Base-by-base conservation (phyloP, 2,329 filamentous ascomycete genomes). In the Paraphoma chrysanthemicola region DNA sequence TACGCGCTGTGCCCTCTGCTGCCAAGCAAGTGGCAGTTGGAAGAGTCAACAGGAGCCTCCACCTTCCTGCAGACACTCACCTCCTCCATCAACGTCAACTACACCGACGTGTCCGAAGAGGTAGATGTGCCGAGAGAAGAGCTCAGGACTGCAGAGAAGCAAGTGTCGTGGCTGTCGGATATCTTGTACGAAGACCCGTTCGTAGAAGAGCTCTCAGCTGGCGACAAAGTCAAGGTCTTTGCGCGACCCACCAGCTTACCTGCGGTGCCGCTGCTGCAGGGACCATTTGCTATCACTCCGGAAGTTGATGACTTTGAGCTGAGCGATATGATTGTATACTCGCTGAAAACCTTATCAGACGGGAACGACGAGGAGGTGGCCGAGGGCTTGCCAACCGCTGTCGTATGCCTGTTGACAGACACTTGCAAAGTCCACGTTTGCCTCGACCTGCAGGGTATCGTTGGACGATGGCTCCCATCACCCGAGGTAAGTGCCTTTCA, bases 1-100 rank as follows among this genome's bases (percentile, higher is more conserved):
- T 99, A 99, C 71, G 93, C 94, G 1, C 81, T 99, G 8, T 97
- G 93, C 72, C 95, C 95, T 1, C 83, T 99, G 41, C 81, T 99
- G 31, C 95, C 95, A 0, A 88, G 88, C 49, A 92, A 90, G 67
- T 98, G 94, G 93, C 87, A 91, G 23, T 88, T 75, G 43, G 59
- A 65, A 6, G 77, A 67, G 62, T 77, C 71, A 9, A 55, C 64
- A 5, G 70, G 67, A n/a, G 62, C 65, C n/a, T 84, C 88, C 1
- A 90, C 90, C 0, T 82, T 95, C 31, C 87, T 97, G 12, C 90
- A 93, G 2, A 93, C 92, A 0, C 82, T 97, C 18, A 92, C 91
- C 0, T 88, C 94, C 0, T 90, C 90, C 8, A 90, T 96, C 54
- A 88, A 96, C 28, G 88, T 91, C 39, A 92, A 91, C 62, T 67